Base-by-base conservation (phyloP, 306 rosid species). In the Lagenaria siceraria region DNA sequence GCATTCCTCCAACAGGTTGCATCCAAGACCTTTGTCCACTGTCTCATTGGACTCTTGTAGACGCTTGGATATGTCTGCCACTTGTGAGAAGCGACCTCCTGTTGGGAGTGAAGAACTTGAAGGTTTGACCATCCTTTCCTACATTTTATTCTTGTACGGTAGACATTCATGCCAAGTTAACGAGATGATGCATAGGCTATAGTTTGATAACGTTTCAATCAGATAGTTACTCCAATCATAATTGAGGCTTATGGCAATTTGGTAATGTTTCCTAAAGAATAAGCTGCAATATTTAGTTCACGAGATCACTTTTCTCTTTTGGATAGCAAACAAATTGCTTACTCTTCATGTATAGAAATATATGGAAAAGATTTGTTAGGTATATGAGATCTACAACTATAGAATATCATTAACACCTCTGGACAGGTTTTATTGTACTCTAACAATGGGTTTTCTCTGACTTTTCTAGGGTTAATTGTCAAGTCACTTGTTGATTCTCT, bases 41-140 rank as follows among this genome's bases (percentile, higher is more conserved):
- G 59, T 77, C 25, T 71, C 96, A 77, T 77, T 87, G 9, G 93
- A 90, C 76, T 82, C 97, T 48, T 90, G 92, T 70, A 87, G 86
- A 82, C 88, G 77, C 74, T 87, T 92, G 86, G 93, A 95, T 86
- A 83, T 92, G 91, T 69, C 93, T 35, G 80, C 83, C 46, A 46
- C 71, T n/a, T 53, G 74, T 6, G 96, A 90, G 69, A 90, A 86
- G 65, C 80, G 38, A 29, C 80, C 54, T 24, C 62, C 89, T 7
- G 43, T 25, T 38, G 87, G 81, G 81, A 86, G 74, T 73, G 83
- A 74, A 73, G 60, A 85, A 75, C 82, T 38, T 74, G 91, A 95
- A 95, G 99, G 98, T 93, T 53, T 25, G 58, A 68, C 42, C 43
- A 48, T 25, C 69, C 72, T 58, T 74, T 35, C 54, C 77, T 83